Evolutionary conservation across 768 basidiomycete genomes (phyloP), one percentile per base, ranked within the genome.

Genomic region (Naganishia onofrii): DNA sequence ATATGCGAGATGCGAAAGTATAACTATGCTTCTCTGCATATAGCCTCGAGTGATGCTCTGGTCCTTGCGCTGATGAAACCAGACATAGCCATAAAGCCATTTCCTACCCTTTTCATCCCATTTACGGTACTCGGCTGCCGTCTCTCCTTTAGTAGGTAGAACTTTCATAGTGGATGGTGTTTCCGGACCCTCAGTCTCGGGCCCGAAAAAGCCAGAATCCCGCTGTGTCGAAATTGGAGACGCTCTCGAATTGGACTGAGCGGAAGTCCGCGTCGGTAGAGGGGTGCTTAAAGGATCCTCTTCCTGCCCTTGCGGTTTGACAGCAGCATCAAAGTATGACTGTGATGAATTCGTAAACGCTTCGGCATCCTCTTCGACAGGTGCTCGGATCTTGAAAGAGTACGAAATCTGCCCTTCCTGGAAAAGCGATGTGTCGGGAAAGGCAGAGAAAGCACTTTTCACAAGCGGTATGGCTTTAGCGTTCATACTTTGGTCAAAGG

Each of bases 361-460:
- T 28, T 19, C 26, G 12, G 13, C 32, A 1, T 29, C 38, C 21
- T 44, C 54, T 12, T 68, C 52, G 38, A 52, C 21, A 44, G 67
- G 67, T 19, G 64, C 31, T 64, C 91, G 87, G 66, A 95, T 86
- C 60, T 93, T 88, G 82, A 95, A 95, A 0, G 91, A 92, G 79
- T 95, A 92, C 0, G 85, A 84, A 76, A 91, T 88, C 0, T 88
- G 87, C 7, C 92, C 92, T 77, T 94, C 88, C 55, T 90, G 88
- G 69, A 92, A 92, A 67, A 91, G 88, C 1, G 88, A 82, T 0
- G 92, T 92, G 77, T 97, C 93, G 0, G 93, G 93, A 76, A 97
- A 93, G 0, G 92, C 88, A 8, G 90, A 91, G 79, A 97, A 97
- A 1, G 93, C 91, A 67, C 93, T 96, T 72, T n/a, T 60, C 2